A percentile compares a stretch with the other conserved stretches of the same genome.
These are phyloP conservation scores for Chlamydomonas incerta DNA, from an alignment of 139 green algal species.

Conservation along the genomic window DNA sequence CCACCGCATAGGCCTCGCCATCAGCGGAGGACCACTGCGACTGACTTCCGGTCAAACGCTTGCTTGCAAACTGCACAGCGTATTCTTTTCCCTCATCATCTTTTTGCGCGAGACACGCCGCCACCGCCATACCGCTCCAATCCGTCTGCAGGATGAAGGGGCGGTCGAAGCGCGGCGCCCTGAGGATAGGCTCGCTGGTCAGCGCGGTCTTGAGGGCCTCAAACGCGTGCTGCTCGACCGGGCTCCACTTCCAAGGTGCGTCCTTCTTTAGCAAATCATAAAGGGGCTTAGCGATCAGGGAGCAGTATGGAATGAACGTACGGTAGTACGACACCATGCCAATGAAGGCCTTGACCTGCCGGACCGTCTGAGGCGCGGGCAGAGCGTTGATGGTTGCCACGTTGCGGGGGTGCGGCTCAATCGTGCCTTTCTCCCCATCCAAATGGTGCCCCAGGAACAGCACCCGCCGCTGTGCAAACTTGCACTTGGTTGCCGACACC, in stretches of 20 bases:
- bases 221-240: neutral
- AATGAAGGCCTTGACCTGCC: neutral
- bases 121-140: neutral
- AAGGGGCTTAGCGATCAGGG: neutral
- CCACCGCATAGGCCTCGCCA: slow-evolving; percentile 35
- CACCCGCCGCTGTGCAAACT: neutral
- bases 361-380: neutral
- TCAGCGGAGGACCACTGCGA: slow-evolving; percentile 22
- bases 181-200: neutral
- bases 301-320: neutral
- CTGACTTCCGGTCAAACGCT: neutral
- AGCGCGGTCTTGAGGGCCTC: neutral
- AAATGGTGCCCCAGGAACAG: neutral
- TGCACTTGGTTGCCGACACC: neutral
- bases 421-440: neutral
- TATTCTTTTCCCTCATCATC: neutral
- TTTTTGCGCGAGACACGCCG: neutral
- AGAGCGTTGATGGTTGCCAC: neutral
- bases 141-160: neutral
- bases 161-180: neutral
- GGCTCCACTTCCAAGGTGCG: neutral
- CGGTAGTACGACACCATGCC: neutral
- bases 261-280: neutral
- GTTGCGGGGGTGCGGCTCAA: neutral
- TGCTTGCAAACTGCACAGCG: neutral